phyloP scores from a whole-genome alignment of 768 basidiomycete genomes.

The Lentinula guzmanii region DNA sequence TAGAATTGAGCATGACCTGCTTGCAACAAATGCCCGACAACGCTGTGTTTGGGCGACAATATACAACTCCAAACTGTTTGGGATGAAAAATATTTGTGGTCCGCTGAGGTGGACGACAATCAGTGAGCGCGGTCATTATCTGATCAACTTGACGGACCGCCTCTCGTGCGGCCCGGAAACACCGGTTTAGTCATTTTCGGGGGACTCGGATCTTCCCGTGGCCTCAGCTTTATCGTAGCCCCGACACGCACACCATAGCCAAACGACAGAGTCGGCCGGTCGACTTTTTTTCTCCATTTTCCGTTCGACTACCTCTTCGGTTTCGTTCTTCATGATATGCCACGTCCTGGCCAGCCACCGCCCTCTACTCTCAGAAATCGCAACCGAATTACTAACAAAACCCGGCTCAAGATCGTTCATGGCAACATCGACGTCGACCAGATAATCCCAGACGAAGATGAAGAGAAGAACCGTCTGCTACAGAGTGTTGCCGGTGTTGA shows the following conservation, averaged over 20 bases:
- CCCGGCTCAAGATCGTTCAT: conserved; percentile 77
- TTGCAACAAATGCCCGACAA: no score
- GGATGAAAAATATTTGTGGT: background rate
- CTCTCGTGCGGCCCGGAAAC: background rate
- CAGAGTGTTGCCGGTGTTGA: conserved; percentile 82
- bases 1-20: no score
- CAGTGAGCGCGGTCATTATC: background rate
- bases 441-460: conserved; percentile 78
- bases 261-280: background rate
- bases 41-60: no score
- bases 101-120: no score
- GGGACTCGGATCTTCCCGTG: background rate
- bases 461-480: conserved; percentile 76
- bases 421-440: conserved; percentile 79
- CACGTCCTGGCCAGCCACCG: conserved; percentile 4
- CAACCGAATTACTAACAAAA: conserved; percentile 91
- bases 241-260: background rate
- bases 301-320: background rate
- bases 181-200: background rate
- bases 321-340: background rate
- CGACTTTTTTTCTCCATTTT: background rate
- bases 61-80: no score
- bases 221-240: background rate
- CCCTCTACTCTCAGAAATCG: conserved; percentile 73
- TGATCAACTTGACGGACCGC: background rate